Conservation (phyloP, 306 rosid genomes). For the Alnus rubra region DNA sequence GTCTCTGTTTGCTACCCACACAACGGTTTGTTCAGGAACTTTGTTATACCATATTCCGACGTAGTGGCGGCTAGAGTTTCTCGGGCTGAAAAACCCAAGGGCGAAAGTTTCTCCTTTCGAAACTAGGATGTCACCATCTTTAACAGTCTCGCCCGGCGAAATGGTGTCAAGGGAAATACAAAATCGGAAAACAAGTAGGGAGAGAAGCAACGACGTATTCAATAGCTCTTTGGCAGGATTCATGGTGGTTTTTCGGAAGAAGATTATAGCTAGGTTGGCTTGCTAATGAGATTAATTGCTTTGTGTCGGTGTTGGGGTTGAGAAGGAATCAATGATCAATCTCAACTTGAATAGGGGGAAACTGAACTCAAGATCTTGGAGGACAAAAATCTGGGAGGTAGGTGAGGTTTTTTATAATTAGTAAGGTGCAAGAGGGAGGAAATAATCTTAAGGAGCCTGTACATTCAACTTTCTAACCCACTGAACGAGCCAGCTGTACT, state of each 20-base stretch:
- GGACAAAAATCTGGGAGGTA: no score
- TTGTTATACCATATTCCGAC: slow-evolving; percentile 58
- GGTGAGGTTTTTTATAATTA: no score
- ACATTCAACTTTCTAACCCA: no score
- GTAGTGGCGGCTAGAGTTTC: slow-evolving; percentile 37
- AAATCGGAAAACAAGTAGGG: neutral
- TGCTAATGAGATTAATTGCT: no score
- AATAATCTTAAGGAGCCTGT: no score
- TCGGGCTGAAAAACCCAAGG: slow-evolving; percentile 60
- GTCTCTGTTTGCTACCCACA: slow-evolving; percentile 60
- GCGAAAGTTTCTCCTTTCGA: slow-evolving; percentile 31
- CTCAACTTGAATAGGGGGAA: no score
- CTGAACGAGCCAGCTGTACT: no score
- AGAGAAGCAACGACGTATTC: slow-evolving; percentile 11
- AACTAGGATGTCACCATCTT: slow-evolving; percentile 30
- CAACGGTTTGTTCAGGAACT: slow-evolving; percentile 27
- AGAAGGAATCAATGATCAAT: no score
- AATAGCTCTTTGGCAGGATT: neutral
- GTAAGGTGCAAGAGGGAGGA: no score
- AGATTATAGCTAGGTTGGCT: neutral
- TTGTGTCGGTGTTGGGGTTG: no score
- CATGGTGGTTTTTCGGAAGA: slow-evolving; percentile 16
- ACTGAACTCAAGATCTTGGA: no score
- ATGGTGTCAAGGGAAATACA: slow-evolving; percentile 33
- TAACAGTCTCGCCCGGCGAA: neutral